Evolutionary conservation across 805 yeast species (phyloP), one percentile per base, ranked within the genome.

Genomic region (Candida fluviatilis): DNA sequence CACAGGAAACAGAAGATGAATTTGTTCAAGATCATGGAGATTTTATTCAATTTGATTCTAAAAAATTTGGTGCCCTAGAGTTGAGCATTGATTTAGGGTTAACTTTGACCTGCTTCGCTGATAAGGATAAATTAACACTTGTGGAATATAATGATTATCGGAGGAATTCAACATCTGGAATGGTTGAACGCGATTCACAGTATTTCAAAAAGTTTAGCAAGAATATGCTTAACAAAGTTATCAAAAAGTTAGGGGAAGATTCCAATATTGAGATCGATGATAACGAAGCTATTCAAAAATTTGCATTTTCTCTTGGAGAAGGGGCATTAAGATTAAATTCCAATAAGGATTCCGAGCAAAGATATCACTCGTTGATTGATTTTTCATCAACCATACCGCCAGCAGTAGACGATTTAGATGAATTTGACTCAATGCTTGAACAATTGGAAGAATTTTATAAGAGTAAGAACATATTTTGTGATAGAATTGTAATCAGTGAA

Each of bases 361-460:
- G 32, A 21, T 33, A 35, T 17, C 40, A 33, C 37, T 52, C 59
- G 3, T 38, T 64, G 29, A 17, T 42, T 1, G 55, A 58, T 3
- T 25, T 54, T 12, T 49, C 65, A 1, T 35, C 38, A 1, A 41
- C 44, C 5, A 35, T 59, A 7, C 64, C 66, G 2, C 50, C 51
- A 0, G 19, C 32, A 0, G 46, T 64, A 4, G 36, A 43, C 2
- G 56, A 58, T 24, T 40, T 64, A 8, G 45, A 42, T 4, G 73
- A 68, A 43, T 55, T 62, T 35, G 73, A 64, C 35, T 55, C 62
- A 23, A 62, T 69, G 71, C 31, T 69, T 34, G 53, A 50, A 3
- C 75, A 69, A 31, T 41, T 66, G 16, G 29, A 41, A 6, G 51
- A 46, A 4, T 54, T 57, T 40, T 65, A 57, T 45, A 34, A 45